phyloP scores from a whole-genome alignment of 805 yeast species.

The Scheffersomyces amazonensis region DNA sequence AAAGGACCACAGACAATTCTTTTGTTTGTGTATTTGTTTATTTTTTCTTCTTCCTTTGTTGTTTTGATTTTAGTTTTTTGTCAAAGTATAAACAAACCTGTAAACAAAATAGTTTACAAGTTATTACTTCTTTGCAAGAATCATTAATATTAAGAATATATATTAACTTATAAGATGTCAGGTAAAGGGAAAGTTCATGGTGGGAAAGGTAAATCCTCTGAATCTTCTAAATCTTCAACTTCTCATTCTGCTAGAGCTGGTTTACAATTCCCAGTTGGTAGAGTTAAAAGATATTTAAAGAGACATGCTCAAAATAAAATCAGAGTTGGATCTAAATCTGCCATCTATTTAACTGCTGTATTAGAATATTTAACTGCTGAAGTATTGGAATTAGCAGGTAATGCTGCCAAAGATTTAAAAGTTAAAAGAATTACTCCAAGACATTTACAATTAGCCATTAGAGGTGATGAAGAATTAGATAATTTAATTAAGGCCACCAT shows the following conservation, averaged over 20 bases:
- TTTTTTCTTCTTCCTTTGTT: background rate
- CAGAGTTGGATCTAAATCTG: constrained; percentile 83
- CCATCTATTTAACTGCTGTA: constrained; percentile 93
- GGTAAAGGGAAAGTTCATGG: constrained; percentile 88
- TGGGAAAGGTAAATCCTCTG: constrained; percentile 92
- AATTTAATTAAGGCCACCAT: constrained; percentile 91
- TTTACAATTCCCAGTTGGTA: constrained; percentile 95
- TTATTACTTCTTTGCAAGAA: too few species aligned
- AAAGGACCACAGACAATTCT: too few species aligned
- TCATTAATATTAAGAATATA: too few species aligned
- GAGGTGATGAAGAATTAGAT: constrained; percentile 98
- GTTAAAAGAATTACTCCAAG: constrained; percentile 97
- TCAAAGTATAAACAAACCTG: background rate
- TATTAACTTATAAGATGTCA: constrained; percentile 52
- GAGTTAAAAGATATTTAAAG: constrained; percentile 95
- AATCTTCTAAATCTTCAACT: constrained; percentile 64
- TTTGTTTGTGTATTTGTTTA: background rate
- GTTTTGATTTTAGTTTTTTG: background rate
- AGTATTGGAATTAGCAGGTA: constrained; percentile 96
- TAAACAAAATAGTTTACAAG: background rate
- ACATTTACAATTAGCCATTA: constrained; percentile 92
- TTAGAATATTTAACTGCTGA: constrained; percentile 96
- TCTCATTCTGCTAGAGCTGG: constrained; percentile 96
- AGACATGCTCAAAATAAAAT: constrained; percentile 80
- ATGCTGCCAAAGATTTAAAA: constrained; percentile 94